These are phyloP conservation scores for Ascochyta pisi DNA, from an alignment of 2,329 filamentous ascomycete species.

Conservation along the genomic window DNA sequence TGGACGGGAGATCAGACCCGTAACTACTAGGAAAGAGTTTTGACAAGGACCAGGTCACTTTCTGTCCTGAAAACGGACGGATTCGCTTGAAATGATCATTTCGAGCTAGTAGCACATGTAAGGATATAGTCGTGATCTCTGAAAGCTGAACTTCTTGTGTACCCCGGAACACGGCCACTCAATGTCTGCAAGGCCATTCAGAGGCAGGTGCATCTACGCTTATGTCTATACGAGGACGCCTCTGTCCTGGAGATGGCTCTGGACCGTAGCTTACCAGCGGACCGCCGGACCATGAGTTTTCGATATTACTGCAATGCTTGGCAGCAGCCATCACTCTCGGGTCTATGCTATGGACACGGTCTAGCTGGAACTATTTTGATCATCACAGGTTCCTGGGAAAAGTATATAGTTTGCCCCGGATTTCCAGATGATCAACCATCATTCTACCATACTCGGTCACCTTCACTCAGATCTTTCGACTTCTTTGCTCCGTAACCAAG, in stretches of 20 bases:
- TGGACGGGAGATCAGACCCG: neutral
- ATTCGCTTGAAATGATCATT: neutral
- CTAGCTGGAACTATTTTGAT: neutral
- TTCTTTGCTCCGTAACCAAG: constrained; percentile 19
- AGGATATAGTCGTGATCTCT: neutral
- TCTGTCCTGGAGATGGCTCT: constrained; percentile 28
- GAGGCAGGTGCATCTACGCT: constrained; percentile 16
- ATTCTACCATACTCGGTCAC: constrained; percentile 22
- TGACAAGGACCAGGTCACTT: neutral
- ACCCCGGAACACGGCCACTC: constrained; percentile 24
- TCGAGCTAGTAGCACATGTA: neutral
- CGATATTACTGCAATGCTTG: constrained; percentile 44
- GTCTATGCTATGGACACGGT: neutral
- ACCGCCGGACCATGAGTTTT: constrained; percentile 45
- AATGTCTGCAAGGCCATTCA: neutral
- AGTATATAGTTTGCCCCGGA: constrained; percentile 43
- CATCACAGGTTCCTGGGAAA: constrained; percentile 20
- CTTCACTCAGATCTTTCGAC: constrained; percentile 28
- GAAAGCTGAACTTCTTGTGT: constrained; percentile 5
- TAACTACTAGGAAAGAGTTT: neutral
- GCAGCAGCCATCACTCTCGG: constrained; percentile 17
- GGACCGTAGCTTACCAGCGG: constrained; percentile 37
- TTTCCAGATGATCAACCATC: constrained; percentile 37
- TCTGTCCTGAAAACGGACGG: neutral
- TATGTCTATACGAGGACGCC: constrained; percentile 42